Evolutionary conservation across 106 monocot genomes (phyloP).

Genomic region (Acorus calamus): DNA sequence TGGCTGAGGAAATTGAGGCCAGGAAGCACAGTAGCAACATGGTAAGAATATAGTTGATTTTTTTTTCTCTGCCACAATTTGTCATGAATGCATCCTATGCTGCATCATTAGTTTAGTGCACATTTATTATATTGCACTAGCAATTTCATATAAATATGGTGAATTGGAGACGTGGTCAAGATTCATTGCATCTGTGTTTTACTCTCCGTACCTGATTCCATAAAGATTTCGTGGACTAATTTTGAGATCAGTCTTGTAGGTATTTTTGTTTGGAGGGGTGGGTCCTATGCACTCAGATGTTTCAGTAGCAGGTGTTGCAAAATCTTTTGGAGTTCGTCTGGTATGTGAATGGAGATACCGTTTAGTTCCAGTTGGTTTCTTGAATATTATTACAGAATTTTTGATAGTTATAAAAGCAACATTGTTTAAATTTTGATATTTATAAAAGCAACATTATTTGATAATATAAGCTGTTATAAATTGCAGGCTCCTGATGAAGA

Average conservation of each 20-base stretch:
- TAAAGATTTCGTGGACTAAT: not conserved
- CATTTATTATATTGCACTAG: too few species aligned
- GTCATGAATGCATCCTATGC: too few species aligned
- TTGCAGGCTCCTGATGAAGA: conserved; percentile 96
- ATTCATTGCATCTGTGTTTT: too few species aligned
- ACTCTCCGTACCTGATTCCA: too few species aligned
- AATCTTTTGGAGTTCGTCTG: conserved; percentile 93
- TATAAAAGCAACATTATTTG: not conserved
- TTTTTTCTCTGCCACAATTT: not conserved
- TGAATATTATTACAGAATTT: not conserved
- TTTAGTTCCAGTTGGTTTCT: not conserved
- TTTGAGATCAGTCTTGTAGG: conserved; percentile 26
- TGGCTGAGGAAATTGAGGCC: conserved; percentile 74
- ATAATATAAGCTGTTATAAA: not conserved
- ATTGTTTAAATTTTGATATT: too few species aligned
- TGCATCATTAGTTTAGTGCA: too few species aligned
- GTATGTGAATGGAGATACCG: conserved; percentile 20
- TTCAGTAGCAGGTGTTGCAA: conserved; percentile 87
- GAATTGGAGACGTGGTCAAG: too few species aligned
- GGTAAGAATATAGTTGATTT: conserved; percentile 30
- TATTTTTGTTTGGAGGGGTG: conserved; percentile 88
- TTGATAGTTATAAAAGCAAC: too few species aligned
- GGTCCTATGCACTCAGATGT: conserved; percentile 97
- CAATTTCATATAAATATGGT: too few species aligned
- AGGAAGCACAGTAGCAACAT: conserved; percentile 54